These are phyloP conservation scores for Saccharum officinarum DNA, from an alignment of 176 grass and related monocot genomes.

Conservation along the genomic window DNA sequence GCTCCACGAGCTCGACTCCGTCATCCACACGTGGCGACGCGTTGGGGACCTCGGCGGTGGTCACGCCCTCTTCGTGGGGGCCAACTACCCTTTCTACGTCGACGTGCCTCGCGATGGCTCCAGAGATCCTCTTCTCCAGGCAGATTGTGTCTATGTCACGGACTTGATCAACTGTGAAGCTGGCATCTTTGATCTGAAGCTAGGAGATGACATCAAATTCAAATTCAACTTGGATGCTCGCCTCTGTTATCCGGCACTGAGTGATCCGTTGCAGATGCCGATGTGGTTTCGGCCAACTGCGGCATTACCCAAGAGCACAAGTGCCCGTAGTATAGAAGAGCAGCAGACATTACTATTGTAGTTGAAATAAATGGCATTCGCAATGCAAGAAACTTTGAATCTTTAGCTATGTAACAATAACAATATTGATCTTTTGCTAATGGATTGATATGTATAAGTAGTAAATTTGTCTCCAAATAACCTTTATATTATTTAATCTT, in stretches of 20 bases:
- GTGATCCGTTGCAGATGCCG: neutral
- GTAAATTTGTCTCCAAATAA: neutral
- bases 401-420: too few species aligned
- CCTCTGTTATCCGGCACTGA: neutral
- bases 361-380: neutral
- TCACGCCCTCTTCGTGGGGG: conserved; percentile 6
- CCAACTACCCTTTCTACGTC: neutral
- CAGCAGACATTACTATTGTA: too few species aligned
- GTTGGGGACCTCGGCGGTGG: neutral
- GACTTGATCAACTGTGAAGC: neutral
- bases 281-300: neutral
- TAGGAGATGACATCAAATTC: neutral
- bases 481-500: neutral
- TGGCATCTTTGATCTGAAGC: neutral
- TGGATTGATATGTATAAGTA: neutral
- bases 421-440: neutral
- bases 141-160: neutral
- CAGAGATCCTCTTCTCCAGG: neutral
- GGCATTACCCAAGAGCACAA: neutral
- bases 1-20: neutral
- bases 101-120: neutral
- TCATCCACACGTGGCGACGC: neutral
- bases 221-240: fast-evolving
- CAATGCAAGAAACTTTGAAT: neutral
- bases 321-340: neutral